phyloP scores from a whole-genome alignment of 768 basidiomycete species.

The Cubamyces lactineus region DNA sequence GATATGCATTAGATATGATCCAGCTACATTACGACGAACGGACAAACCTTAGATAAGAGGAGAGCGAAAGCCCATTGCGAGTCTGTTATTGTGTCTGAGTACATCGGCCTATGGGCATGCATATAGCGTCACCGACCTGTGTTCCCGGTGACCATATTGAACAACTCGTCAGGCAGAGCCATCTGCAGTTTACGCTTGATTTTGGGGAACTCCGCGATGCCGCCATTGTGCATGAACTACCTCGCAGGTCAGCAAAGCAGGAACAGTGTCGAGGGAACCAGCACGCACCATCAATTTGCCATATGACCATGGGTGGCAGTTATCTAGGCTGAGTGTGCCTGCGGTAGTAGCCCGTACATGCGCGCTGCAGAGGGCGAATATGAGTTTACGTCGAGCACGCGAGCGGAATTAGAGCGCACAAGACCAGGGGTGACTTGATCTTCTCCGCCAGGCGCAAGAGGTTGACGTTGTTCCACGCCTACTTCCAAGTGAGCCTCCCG shows the following conservation, averaged over 20 bases:
- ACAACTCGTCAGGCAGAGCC: slow-evolving; percentile 79
- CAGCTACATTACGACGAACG: neutral
- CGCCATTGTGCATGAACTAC: slow-evolving; percentile 98
- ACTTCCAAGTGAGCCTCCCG: neutral
- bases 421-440: slow-evolving; percentile 94
- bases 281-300: slow-evolving; percentile 84
- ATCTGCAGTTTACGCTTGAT: slow-evolving; percentile 84
- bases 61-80: slow-evolving; percentile 98
- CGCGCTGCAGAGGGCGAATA: slow-evolving; percentile 48
- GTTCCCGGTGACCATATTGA: slow-evolving; percentile 87
- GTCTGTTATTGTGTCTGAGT: slow-evolving; percentile 48
- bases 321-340: slow-evolving; percentile 88
- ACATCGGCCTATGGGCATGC: neutral
- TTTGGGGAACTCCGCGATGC: slow-evolving; percentile 79
- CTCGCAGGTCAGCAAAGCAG: neutral
- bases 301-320: slow-evolving; percentile 93
- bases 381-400: neutral
- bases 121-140: slow-evolving; percentile 59
- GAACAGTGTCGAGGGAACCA: neutral
- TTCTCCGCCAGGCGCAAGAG: slow-evolving; percentile 94
- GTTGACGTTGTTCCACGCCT: slow-evolving; percentile 98
- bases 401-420: slow-evolving; percentile 53
- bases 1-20: neutral
- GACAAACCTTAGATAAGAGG: slow-evolving; percentile 75
- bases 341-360: slow-evolving; percentile 95